Percentiles rank a stretch among this genome's conserved stretches.
phyloP scores from a whole-genome alignment of 164 flowering plant species.

The Chloranthus sessilifolius region DNA sequence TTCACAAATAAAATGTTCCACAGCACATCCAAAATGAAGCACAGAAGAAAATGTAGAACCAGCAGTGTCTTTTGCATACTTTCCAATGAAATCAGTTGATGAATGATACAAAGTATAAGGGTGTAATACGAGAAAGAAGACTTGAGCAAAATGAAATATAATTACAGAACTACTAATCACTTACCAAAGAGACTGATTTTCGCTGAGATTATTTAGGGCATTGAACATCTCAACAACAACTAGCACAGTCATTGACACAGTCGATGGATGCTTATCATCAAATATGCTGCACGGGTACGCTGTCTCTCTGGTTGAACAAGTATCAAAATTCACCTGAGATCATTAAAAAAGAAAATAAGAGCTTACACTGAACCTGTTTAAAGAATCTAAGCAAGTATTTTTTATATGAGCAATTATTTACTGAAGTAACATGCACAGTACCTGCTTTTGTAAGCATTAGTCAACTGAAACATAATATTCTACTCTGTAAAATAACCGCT shows the following conservation, averaged over 20 bases:
- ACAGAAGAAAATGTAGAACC: too few relatives aligned
- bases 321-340: slow-evolving; percentile 86
- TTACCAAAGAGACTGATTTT: slow-evolving; percentile 95
- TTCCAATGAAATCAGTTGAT: too few relatives aligned
- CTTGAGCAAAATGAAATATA: neutral
- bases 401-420: too few relatives aligned
- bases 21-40: too few relatives aligned
- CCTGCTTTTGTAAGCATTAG: too few relatives aligned
- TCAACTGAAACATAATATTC: too few relatives aligned
- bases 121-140: neutral
- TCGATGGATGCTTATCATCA: slow-evolving; percentile 92
- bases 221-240: slow-evolving; percentile 99
- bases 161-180: slow-evolving; percentile 25
- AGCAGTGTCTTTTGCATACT: too few relatives aligned
- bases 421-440: too few relatives aligned
- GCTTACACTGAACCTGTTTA: too few relatives aligned
- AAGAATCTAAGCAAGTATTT: slow-evolving; percentile 2
- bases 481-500: neutral
- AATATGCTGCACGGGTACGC: slow-evolving; percentile 81
- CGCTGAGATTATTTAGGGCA: slow-evolving; percentile 97
- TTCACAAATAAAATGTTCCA: too few relatives aligned
- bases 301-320: slow-evolving; percentile 79
- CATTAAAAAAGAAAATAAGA: neutral
- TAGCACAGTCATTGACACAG: slow-evolving; percentile 97
- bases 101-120: too few relatives aligned